phyloP scores from a whole-genome alignment of 306 rosid genomes.

The Trichosanthes truncata region DNA sequence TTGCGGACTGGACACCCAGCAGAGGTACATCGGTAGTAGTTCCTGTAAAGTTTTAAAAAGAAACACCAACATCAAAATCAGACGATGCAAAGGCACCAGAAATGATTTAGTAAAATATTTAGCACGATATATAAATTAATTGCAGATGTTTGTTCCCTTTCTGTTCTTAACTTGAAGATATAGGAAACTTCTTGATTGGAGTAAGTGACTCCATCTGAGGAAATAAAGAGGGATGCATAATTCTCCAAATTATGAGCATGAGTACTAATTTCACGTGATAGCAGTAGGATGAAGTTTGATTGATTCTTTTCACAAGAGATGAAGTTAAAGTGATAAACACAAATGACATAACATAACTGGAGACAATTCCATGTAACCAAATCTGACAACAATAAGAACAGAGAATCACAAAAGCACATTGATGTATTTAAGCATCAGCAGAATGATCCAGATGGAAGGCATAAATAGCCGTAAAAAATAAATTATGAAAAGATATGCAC shows the following conservation, averaged over 20 bases:
- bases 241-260: neutral
- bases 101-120: neutral
- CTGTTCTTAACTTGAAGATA: neutral
- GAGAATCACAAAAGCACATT: neutral
- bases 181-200: neutral
- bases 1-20: slow-evolving; percentile 98
- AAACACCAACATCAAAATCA: slow-evolving; percentile 4
- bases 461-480: neutral
- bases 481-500: slow-evolving; percentile 25
- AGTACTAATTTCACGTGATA: neutral
- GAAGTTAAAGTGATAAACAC: neutral
- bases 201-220: neutral
- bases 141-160: neutral
- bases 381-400: neutral
- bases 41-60: slow-evolving; percentile 32
- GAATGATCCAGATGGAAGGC: neutral
- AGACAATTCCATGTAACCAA: neutral
- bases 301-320: neutral
- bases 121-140: neutral
- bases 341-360: neutral
- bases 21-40: slow-evolving; percentile 97
- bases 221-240: neutral
- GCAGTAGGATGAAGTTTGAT: neutral
- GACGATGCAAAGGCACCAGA: neutral
- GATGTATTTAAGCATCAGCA: neutral